Evolutionary conservation across 768 basidiomycete genomes (phyloP), one percentile per base, ranked within the genome.

Genomic region (Phanerochaete carnosa): DNA sequence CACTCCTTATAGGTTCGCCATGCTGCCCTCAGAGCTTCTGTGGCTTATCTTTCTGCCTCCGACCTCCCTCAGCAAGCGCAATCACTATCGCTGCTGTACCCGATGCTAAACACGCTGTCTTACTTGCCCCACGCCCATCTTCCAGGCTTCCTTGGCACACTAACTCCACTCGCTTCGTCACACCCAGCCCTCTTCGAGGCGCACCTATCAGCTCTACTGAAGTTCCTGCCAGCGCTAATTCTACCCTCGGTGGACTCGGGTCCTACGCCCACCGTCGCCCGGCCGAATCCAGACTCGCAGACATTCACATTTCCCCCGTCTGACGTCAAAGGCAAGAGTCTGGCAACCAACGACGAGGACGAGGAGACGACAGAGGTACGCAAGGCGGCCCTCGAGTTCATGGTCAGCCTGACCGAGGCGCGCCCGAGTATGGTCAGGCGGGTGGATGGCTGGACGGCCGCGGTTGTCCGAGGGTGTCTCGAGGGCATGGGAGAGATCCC

Each of bases 401-500:
- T 95, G 84, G 79, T 95, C 57, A 85, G 83, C 13, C 72, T 96
- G n/a, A 85, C 82, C 29, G 93, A 95, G 72, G 83, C 90, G 2
- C 79, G 81, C 35, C 86, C 91, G 0, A 74, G 75, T 3, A 88
- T 92, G 83, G 89, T 88, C 7, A 79, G 80, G 64, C 80, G 84
- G 43, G 83, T 85, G 0, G 78, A 81, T 25, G 90, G 87, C 0
- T 94, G 91, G 91, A 84, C 86, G 1, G 79, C 78, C 8, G 79
- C 85, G 16, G 74, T 92, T 39, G 88, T 94, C 0, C 77, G 89
- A 1, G 88, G 88, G 8, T 92, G 90, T 73, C 69, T 93, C 39
- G 90, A 93, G 70, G 90, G 89, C 2, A 90, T 94, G 85, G 85
- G 88, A 19, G 89, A 90, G 71, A 76, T 92, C 22, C 83, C 86